phyloP scores from a whole-genome alignment of 306 rosid genomes.

The Trichosanthes truncata region DNA sequence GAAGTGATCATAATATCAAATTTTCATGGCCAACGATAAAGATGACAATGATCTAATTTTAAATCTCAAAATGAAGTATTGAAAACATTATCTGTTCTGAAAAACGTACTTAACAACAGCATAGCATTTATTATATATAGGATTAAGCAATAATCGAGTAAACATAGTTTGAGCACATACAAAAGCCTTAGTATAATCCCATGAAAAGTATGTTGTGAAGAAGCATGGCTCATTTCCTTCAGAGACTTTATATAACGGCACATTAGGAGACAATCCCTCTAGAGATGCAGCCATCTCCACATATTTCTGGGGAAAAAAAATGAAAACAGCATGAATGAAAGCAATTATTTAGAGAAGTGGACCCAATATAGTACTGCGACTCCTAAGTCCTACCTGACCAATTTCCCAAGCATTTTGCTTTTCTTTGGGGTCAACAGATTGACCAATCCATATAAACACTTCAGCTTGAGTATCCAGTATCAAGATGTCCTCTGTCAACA shows the following conservation, averaged over 20 bases:
- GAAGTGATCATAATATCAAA: background rate
- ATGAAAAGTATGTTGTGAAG: constrained; percentile 85
- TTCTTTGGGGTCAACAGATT: constrained; percentile 75
- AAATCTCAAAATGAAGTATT: background rate
- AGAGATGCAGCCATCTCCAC: constrained; percentile 73
- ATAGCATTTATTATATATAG: background rate
- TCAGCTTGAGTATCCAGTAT: constrained; percentile 96
- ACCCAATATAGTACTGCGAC: constrained; percentile 10
- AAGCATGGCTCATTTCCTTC: constrained; percentile 98
- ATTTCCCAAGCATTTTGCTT: constrained; percentile 78
- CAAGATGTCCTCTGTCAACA: constrained; percentile 84
- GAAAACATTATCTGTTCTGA: background rate
- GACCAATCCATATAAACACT: constrained; percentile 97
- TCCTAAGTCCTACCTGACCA: constrained; percentile 57
- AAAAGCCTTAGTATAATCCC: constrained; percentile 75
- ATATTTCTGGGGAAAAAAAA: constrained; percentile 58
- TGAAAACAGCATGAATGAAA: background rate
- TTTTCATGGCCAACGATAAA: background rate
- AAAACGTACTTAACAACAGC: background rate
- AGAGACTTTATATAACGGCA: constrained; percentile 80
- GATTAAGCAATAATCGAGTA: constrained; percentile 14
- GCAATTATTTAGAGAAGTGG: background rate
- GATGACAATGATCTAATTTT: background rate
- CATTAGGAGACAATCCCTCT: constrained; percentile 70
- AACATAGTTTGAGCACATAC: constrained; percentile 40